Conservation (phyloP, 2,329 filamentous ascomycete genomes). For the Ophioceras dolichostomum region DNA sequence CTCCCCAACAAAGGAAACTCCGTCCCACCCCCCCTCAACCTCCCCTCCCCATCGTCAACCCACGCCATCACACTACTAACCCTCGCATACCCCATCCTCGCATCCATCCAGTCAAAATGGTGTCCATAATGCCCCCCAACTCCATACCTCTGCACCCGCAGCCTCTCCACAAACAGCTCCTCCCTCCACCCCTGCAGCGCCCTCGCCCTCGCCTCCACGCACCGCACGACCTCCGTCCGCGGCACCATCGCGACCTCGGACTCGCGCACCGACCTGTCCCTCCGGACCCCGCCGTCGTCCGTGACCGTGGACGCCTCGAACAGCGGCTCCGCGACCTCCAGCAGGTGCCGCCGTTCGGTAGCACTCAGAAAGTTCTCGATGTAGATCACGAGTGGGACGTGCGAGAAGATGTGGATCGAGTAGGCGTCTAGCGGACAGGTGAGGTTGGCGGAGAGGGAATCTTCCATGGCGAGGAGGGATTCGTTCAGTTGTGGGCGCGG, state of each 20-base stretch:
- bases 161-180: constrained; percentile 38
- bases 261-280: constrained; percentile 32
- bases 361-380: constrained; percentile 35
- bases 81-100: constrained; percentile 29
- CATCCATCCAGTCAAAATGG: constrained; percentile 39
- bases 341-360: constrained; percentile 31
- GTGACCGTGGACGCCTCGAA: constrained; percentile 39
- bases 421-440: constrained; percentile 28
- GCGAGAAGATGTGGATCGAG: constrained; percentile 32
- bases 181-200: constrained; percentile 40
- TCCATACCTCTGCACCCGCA: constrained; percentile 37
- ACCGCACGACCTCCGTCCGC: constrained; percentile 27
- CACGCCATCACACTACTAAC: constrained; percentile 43
- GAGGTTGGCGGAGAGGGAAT: constrained; percentile 2
- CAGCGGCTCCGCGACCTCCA: constrained; percentile 37
- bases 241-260: constrained; percentile 39
- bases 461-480: constrained; percentile 36
- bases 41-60: constrained; percentile 24
- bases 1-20: constrained; percentile 33
- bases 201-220: constrained; percentile 33
- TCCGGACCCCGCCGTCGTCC: constrained; percentile 29
- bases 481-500: constrained; percentile 26
- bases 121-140: constrained; percentile 36
- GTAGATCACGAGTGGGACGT: constrained; percentile 40
- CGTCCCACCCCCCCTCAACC: constrained; percentile 33